A percentile compares a stretch with the other conserved stretches of the same genome.
Conservation (phyloP, 176 grass and related monocot genomes). For the Paspalum vaginatum region DNA sequence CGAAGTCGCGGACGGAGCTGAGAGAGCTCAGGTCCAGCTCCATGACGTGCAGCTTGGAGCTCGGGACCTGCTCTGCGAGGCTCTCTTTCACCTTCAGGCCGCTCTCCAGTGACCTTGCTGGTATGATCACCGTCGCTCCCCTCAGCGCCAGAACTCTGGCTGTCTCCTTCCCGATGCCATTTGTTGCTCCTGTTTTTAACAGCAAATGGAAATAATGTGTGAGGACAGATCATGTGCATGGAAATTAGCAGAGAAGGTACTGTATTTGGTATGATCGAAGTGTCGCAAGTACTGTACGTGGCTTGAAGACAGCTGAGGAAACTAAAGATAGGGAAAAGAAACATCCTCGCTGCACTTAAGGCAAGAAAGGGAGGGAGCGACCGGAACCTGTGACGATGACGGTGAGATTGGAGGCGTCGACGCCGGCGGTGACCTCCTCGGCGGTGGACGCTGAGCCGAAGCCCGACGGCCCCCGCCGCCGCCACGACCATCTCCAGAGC, state of each 20-base stretch:
- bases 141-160: slow-evolving; percentile 72
- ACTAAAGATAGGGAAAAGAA: not conserved
- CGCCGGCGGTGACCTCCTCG: slow-evolving; percentile 73
- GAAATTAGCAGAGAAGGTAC: not conserved
- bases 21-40: slow-evolving; percentile 87
- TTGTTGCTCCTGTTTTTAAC: slow-evolving; percentile 68
- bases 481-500: slow-evolving; percentile 57
- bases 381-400: slow-evolving; percentile 76
- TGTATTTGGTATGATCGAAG: too few species aligned
- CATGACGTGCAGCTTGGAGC: slow-evolving; percentile 69
- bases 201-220: not conserved
- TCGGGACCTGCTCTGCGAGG: slow-evolving; percentile 58
- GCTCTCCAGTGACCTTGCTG: slow-evolving; percentile 63
- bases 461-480: slow-evolving; percentile 49
- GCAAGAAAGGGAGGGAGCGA: too few species aligned
- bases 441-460: slow-evolving; percentile 65
- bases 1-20: slow-evolving; percentile 61
- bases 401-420: slow-evolving; percentile 75
- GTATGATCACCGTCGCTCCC: slow-evolving; percentile 84
- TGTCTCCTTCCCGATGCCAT: slow-evolving; percentile 87
- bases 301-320: too few species aligned
- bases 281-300: too few species aligned
- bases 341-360: not conserved
- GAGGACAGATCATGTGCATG: too few species aligned
- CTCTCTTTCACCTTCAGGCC: slow-evolving; percentile 73